Conservation (phyloP, 805 yeast species). For the Zygosaccharomyces pseudorouxii region DNA sequence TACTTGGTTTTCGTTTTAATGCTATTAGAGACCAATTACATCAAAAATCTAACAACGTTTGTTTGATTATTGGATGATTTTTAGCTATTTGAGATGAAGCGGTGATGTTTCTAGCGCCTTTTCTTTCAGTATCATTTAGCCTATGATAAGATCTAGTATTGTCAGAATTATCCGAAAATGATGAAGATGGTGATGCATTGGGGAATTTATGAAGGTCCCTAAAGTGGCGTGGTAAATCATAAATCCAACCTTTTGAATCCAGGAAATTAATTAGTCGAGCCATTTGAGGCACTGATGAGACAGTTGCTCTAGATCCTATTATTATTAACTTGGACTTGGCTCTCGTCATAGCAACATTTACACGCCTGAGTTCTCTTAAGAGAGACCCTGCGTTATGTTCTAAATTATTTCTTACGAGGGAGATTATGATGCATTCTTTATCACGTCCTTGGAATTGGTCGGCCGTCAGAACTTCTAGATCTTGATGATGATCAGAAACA, state of each 20-base stretch:
- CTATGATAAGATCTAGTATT: background rate
- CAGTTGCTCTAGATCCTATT: slow-evolving; percentile 69
- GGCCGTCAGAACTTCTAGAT: slow-evolving; percentile 81
- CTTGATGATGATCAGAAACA: slow-evolving; percentile 29
- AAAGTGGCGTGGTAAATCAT: slow-evolving; percentile 48
- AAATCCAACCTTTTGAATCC: slow-evolving; percentile 57
- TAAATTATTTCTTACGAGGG: slow-evolving; percentile 78
- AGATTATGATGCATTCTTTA: slow-evolving; percentile 84
- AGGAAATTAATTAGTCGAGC: slow-evolving; percentile 56
- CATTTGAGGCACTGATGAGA: slow-evolving; percentile 23
- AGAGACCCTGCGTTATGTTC: slow-evolving; percentile 67
- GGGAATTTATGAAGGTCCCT: slow-evolving; percentile 36
- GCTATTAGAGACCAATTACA: no score
- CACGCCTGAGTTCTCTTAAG: slow-evolving; percentile 81
- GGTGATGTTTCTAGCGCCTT: slow-evolving; percentile 12
- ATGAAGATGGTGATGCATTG: background rate
- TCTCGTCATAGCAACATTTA: slow-evolving; percentile 92
- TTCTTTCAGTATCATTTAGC: background rate
- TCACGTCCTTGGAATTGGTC: slow-evolving; percentile 96
- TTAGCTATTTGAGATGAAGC: slow-evolving; percentile 15
- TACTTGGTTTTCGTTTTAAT: no score
- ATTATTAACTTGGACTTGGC: slow-evolving; percentile 80
- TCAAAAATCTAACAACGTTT: slow-evolving; percentile 14
- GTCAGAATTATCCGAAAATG: background rate
- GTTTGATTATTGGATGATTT: slow-evolving; percentile 24